phyloP scores from a whole-genome alignment of 345 rosid species.

The Acer negundo region DNA sequence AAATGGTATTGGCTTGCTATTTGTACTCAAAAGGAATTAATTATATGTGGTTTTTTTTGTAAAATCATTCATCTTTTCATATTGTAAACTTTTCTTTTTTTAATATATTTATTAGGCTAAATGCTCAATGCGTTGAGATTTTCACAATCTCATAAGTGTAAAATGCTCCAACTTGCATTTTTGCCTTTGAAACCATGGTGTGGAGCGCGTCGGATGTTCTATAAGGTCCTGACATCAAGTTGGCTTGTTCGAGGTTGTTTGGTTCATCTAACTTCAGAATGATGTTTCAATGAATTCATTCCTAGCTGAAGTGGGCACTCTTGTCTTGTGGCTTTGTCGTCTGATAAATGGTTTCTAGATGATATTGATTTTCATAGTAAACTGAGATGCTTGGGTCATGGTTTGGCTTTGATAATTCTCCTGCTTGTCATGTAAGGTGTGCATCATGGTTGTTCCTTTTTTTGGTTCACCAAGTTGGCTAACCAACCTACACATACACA shows the following conservation, averaged over 20 bases:
- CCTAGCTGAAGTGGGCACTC: neutral
- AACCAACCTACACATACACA: neutral
- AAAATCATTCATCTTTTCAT: neutral
- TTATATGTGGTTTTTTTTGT: neutral
- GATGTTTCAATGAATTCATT: conserved; percentile 5
- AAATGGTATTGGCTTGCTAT: neutral
- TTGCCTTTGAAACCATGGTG: neutral
- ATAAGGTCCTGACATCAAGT: neutral
- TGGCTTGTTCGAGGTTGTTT: neutral
- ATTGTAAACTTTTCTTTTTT: neutral
- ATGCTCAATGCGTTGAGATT: neutral
- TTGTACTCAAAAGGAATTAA: neutral
- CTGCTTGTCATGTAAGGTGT: neutral
- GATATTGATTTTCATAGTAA: neutral
- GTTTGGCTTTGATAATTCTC: neutral
- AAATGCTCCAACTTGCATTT: conserved; percentile 5
- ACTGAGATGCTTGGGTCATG: too few relatives aligned
- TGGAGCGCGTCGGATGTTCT: too few relatives aligned
- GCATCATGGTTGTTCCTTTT: neutral
- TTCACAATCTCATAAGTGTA: neutral
- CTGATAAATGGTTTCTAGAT: neutral
- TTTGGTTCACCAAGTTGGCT: neutral
- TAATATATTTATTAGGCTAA: neutral
- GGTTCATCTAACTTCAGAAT: neutral
- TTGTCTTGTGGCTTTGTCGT: neutral